phyloP scores from a whole-genome alignment of 2,329 filamentous ascomycete species.

The Pestalotiopsis fici region DNA sequence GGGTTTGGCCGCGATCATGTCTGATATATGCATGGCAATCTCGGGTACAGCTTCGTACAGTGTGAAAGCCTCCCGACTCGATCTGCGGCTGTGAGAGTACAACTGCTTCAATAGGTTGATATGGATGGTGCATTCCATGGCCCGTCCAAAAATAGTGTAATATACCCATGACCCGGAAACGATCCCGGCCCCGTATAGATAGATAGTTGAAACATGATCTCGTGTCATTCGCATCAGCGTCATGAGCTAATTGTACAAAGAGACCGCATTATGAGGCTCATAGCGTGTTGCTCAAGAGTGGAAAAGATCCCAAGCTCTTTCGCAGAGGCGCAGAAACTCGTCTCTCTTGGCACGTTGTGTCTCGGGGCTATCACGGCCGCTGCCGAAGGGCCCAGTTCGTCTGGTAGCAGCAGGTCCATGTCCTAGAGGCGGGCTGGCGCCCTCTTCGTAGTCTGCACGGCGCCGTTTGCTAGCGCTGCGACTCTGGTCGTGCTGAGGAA shows the following conservation, averaged over 20 bases:
- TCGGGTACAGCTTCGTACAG: not conserved
- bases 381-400: slow-evolving; percentile 70
- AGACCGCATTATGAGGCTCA: slow-evolving; percentile 20
- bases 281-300: slow-evolving; percentile 66
- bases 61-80: not conserved
- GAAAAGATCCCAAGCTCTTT: slow-evolving; percentile 94
- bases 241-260: slow-evolving; percentile 23
- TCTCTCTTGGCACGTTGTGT: slow-evolving; percentile 86
- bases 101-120: not conserved
- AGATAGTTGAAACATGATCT: not conserved
- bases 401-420: slow-evolving; percentile 65
- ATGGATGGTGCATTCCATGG: not conserved
- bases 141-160: not conserved
- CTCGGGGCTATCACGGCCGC: slow-evolving; percentile 80
- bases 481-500: slow-evolving; percentile 45
- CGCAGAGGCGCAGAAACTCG: slow-evolving; percentile 84
- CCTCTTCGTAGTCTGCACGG: slow-evolving; percentile 92
- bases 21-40: slow-evolving; percentile 4
- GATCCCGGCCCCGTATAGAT: not conserved
- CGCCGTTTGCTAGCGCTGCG: slow-evolving; percentile 71
- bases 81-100: not conserved
- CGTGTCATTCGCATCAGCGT: slow-evolving; percentile 16
- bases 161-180: not conserved
- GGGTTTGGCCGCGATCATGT: not conserved
- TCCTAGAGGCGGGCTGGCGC: slow-evolving; percentile 77